Conservation (phyloP, 2,329 filamentous ascomycete species). For the Metarhizium rileyi region DNA sequence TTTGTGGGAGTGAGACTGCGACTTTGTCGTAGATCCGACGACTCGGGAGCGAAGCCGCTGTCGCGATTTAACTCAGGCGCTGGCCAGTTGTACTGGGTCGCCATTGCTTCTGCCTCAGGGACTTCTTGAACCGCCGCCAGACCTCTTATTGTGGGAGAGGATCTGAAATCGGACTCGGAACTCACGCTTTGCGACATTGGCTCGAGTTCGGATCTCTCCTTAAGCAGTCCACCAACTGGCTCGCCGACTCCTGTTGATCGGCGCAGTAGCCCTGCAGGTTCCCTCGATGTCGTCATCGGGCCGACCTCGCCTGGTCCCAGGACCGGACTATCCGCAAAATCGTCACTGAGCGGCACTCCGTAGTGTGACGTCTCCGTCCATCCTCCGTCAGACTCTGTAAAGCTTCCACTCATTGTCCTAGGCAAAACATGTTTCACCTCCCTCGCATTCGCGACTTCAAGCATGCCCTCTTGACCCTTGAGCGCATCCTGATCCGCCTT, state of each 20-base stretch:
- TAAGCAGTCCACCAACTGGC: slow-evolving; percentile 19
- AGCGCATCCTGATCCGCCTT: slow-evolving; percentile 1
- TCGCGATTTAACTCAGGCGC: slow-evolving; percentile 28
- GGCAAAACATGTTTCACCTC: slow-evolving; percentile 9
- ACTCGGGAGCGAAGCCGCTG: slow-evolving; percentile 26
- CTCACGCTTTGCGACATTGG: slow-evolving; percentile 13
- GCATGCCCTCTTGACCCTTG: background rate
- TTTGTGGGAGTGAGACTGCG: slow-evolving; percentile 24
- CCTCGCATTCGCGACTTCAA: background rate
- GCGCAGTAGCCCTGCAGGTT: slow-evolving; percentile 19
- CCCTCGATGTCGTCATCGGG: slow-evolving; percentile 8
- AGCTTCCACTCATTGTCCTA: slow-evolving; percentile 10
- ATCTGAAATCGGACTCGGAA: slow-evolving; percentile 28
- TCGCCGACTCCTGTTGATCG: slow-evolving; percentile 22
- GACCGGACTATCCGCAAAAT: slow-evolving; percentile 29
- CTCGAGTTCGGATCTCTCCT: slow-evolving; percentile 19
- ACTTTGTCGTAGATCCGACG: slow-evolving; percentile 30
- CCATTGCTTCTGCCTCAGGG: slow-evolving; percentile 33
- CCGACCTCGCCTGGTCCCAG: slow-evolving; percentile 20
- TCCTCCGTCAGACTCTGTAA: slow-evolving; percentile 13
- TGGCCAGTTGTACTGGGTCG: slow-evolving; percentile 12
- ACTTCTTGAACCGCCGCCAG: slow-evolving; percentile 44
- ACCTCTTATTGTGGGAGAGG: slow-evolving; percentile 32
- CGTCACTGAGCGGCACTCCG: slow-evolving; percentile 15
- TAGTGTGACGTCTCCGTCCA: slow-evolving; percentile 16